Evolutionary conservation across 2,329 filamentous ascomycete species (phyloP), one percentile per base, ranked within the genome.

Genomic region (Coleophoma cylindrospora): DNA sequence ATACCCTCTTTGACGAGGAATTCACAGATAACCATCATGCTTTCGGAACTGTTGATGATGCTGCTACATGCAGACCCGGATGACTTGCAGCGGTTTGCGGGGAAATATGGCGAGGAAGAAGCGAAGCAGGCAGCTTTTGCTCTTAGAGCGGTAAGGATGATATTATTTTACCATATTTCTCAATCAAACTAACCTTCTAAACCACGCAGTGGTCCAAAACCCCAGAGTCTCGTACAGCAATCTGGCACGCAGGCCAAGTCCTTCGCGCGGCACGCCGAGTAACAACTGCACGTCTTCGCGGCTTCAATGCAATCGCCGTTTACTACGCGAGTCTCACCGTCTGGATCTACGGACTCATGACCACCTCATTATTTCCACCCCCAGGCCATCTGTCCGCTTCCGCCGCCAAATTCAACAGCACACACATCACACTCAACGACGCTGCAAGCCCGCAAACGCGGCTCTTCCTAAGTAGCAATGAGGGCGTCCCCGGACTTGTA

Each of bases 201-300:
- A 27, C 87, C 8, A 75, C 79, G 51, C 72, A 79, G 22, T 87
- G 83, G 83, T 74, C 73, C 0, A 71, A 73, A 34, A 81, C 72
- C 37, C 59, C 69, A 1, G 74, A 80, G 19, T 76, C 81, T 8
- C 73, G 83, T 27, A 76, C 79, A 53, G 79, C 83, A 10, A 62
- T 87, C 1, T 88, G 80, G 77, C 82, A 85, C 56, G 85, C 86
- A 1, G 84, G 82, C 0, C 86, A 87, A 63, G 74, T 86, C 1
- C 63, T 89, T 5, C 76, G 81, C 8, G 76, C 79, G 38, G 84
- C 82, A 2, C 78, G 75, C 58, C 53, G 68, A 44, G 77, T 84
- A 44, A 74, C 80, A 0, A 63, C 69, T 2, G 73, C 75, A 0
- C 71, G 77, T 11, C 65, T 88, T 3, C 78, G 80, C 40, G 81